Conservation (phyloP, 1,284 basidiomycete species). For the Agroathelia rolfsii region DNA sequence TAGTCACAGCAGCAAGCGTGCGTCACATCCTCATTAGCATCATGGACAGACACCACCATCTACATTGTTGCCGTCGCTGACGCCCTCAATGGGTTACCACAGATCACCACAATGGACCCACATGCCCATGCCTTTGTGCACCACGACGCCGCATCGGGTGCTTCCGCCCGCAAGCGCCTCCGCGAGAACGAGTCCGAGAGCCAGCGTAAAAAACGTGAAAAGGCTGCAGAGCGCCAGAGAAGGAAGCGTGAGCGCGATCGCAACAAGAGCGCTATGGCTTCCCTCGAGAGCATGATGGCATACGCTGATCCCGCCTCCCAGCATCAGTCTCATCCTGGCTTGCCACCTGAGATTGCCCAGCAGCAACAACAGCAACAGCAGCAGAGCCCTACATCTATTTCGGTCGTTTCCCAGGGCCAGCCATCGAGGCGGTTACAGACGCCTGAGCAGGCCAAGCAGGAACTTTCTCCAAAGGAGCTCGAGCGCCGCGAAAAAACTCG, state of each 20-base stretch:
- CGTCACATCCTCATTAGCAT: too few species aligned
- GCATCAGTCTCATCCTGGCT: slow-evolving; percentile 1
- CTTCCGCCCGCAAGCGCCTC: slow-evolving; percentile 47
- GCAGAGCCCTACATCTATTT: slow-evolving; percentile 17
- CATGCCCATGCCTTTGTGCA: too few species aligned
- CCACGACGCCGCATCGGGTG: too few species aligned
- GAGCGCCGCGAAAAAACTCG: slow-evolving; percentile 57
- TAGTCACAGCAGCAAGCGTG: too few species aligned
- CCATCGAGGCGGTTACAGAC: slow-evolving; percentile 16
- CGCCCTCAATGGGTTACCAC: too few species aligned
- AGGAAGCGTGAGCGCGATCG: slow-evolving; percentile 71
- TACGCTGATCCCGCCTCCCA: too few species aligned
- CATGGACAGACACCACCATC: too few species aligned
- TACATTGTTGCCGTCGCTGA: too few species aligned
- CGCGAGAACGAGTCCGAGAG: slow-evolving; percentile 62
- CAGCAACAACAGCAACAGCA: slow-evolving; percentile 13
- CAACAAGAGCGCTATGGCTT: slow-evolving; percentile 24
- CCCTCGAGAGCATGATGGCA: too few species aligned
- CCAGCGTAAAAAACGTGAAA: slow-evolving; percentile 65
- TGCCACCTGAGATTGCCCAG: slow-evolving; percentile 14
- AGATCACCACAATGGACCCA: too few species aligned
- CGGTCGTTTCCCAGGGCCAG: too few species aligned
- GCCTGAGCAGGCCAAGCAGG: slow-evolving; percentile 28
- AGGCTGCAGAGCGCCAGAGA: slow-evolving; percentile 71
- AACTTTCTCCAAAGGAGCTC: slow-evolving; percentile 51